These are phyloP conservation scores for Cryptosporidium canis DNA, from an alignment of 169 alveolate species.

Conservation along the genomic window DNA sequence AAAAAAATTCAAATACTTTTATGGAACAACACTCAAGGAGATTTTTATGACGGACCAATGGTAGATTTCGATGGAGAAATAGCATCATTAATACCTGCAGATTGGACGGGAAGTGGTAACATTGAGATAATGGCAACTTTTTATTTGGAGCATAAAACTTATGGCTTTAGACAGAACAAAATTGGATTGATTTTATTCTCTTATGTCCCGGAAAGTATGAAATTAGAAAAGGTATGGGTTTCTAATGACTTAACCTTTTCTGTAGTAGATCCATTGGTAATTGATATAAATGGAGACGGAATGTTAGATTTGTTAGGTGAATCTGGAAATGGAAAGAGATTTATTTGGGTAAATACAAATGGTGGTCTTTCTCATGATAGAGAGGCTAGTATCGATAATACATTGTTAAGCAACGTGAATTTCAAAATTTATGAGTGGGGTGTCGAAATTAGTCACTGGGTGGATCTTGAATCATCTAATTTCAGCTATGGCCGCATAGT, in stretches of 20 bases:
- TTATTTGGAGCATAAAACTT: slow-evolving; percentile 7
- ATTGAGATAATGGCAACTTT: slow-evolving; percentile 22
- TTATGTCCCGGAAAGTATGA: neutral
- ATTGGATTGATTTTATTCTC: slow-evolving; percentile 5
- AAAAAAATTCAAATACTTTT: neutral
- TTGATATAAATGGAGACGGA: slow-evolving; percentile 87
- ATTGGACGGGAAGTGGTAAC: slow-evolving; percentile 55
- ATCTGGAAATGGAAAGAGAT: slow-evolving; percentile 66
- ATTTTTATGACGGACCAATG: slow-evolving; percentile 9
- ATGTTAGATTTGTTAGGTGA: slow-evolving; percentile 76
- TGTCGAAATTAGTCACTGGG: slow-evolving; percentile 39
- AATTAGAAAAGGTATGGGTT: slow-evolving; percentile 32
- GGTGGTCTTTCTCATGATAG: slow-evolving; percentile 38
- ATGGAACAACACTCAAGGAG: slow-evolving; percentile 30
- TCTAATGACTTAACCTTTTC: slow-evolving; percentile 73
- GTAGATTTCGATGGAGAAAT: neutral
- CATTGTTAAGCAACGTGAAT: neutral
- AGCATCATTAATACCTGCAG: slow-evolving; percentile 14
- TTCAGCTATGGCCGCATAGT: slow-evolving; percentile 77
- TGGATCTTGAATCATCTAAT: slow-evolving; percentile 68
- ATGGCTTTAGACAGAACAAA: neutral
- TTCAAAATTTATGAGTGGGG: slow-evolving; percentile 45
- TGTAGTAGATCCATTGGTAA: slow-evolving; percentile 81
- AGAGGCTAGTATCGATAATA: neutral
- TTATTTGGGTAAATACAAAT: slow-evolving; percentile 78